Conservation (phyloP, 106 monocot genomes). For the Dendrobium officinale region DNA sequence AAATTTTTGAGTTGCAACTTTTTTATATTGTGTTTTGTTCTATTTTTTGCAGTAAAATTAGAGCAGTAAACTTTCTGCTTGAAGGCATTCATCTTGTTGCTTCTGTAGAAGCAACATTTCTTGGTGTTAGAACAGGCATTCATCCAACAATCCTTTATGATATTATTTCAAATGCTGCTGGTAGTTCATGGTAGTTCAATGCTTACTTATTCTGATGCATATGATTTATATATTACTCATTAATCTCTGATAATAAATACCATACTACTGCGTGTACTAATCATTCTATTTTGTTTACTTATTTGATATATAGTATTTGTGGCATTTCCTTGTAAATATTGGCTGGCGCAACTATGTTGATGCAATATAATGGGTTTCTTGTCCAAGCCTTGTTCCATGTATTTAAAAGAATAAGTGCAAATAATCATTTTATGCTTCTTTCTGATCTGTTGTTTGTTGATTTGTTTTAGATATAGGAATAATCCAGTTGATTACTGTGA, state of each 20-base stretch:
- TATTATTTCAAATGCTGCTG: conserved; percentile 97
- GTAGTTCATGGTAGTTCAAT: conserved; percentile 74
- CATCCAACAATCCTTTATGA: conserved; percentile 89
- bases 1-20: conserved; percentile 1
- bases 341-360: not conserved
- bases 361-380: not conserved
- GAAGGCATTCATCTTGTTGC: conserved; percentile 85
- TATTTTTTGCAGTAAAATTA: conserved; percentile 61
- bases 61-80: conserved; percentile 68
- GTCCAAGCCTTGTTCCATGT: not conserved
- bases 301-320: not conserved
- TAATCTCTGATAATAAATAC: not conserved
- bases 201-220: not conserved
- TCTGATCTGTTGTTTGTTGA: not conserved
- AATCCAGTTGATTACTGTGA: too few relatives aligned
- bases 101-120: conserved; percentile 82
- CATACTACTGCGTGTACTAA: not conserved
- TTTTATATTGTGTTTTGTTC: conserved; percentile 1
- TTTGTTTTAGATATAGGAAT: too few relatives aligned
- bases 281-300: not conserved
- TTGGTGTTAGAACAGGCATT: conserved; percentile 75
- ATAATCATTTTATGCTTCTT: not conserved
- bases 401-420: not conserved
- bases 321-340: not conserved
- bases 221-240: too few relatives aligned